phyloP scores from a whole-genome alignment of 768 basidiomycete species.

The Mycena crocata region DNA sequence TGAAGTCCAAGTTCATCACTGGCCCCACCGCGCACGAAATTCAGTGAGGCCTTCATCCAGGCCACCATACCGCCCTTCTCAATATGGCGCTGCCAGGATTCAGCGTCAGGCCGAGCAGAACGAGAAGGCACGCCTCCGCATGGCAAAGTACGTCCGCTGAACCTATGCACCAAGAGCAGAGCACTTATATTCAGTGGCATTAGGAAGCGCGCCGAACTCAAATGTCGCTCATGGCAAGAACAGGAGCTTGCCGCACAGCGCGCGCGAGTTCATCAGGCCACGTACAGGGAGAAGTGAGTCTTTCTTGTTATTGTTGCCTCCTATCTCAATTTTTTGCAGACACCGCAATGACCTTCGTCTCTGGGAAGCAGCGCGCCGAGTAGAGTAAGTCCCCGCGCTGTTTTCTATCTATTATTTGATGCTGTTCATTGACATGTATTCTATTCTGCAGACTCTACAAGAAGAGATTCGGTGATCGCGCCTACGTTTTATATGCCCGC shows the following conservation, averaged over 20 bases:
- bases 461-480: background rate
- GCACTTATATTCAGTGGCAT: no score
- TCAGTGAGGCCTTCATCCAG: no score
- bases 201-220: slow-evolving; percentile 4
- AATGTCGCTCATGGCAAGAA: background rate
- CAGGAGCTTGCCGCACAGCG: background rate
- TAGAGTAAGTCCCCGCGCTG: background rate
- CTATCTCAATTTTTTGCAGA: background rate
- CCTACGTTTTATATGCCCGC: background rate
- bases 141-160: slow-evolving; percentile 10
- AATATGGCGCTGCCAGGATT: background rate
- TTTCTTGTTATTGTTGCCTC: no score
- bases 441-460: background rate
- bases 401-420: background rate
- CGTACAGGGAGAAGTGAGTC: slow-evolving; percentile 2
- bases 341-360: background rate
- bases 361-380: slow-evolving; percentile 5
- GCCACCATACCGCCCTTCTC: background rate
- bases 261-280: slow-evolving; percentile 11
- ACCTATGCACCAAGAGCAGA: no score
- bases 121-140: background rate
- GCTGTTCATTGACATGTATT: background rate
- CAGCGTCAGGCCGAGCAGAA: background rate
- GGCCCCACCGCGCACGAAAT: background rate
- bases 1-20: background rate